Evolutionary conservation across 768 basidiomycete genomes (phyloP), one percentile per base, ranked within the genome.

Genomic region (Tulasnella sp.): DNA sequence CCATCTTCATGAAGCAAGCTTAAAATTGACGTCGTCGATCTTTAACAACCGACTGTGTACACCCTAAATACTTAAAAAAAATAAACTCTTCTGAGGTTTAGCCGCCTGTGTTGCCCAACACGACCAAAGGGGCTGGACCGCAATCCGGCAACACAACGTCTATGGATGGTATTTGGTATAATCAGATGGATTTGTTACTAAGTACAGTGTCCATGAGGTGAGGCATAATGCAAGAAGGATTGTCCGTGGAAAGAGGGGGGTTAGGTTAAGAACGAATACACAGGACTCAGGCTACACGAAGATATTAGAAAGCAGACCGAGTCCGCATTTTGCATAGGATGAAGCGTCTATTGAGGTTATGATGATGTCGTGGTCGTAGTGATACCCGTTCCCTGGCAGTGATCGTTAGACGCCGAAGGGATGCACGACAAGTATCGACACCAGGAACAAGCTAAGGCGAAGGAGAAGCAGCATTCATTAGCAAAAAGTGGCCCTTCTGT

Each of bases 351-450:
- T 69, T 14, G 34, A 69, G 34, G 64, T 7, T n/a, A n/a, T n/a
- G 58, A 34, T 37, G 74, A 31, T 9, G 41, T 41, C 73, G 24
- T 42, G 6, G 48, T 75, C 41, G 42, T 42, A 0, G 12, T 44
- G 74, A 75, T 50, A 34, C 85, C 86, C 3, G 83, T 86, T n/a
- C 87, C 87, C 42, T 81, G 80, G 80, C 86, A 87, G 69, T 84
- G 83, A 75, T 87, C 83, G 82, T 88, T 88, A 9, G 83, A 76
- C 3, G 80, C 78, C 22, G 92, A 93, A 0, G 96, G 97, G 85
- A 97, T 91, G 83, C 97, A 98, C 1, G 95, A 96, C 5, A 98
- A 87, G 85, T 95, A 98, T 75, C 95, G 91, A 85, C 96, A 98
- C 82, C 96, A 93, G 77, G 92, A 88, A 85, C 95, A 96, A 41